Percentiles rank a stretch among this genome's conserved stretches.
Evolutionary conservation across 805 yeast genomes (phyloP).

Genomic region (Hemisphaericaspora nanyangensis): DNA sequence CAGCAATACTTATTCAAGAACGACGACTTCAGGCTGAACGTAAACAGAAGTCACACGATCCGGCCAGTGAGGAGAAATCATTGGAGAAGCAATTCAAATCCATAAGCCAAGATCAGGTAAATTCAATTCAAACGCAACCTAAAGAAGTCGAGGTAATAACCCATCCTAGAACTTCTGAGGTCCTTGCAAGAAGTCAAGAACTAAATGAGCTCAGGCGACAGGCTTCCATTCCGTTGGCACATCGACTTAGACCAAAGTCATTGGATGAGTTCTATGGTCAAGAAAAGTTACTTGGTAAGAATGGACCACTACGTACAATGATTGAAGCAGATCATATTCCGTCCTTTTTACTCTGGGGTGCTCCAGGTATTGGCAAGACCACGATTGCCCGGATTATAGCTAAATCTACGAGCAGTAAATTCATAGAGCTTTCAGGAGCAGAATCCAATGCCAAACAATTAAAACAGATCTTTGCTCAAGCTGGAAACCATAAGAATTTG

Average conservation of each 20-base stretch:
- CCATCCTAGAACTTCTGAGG: conserved; percentile 3
- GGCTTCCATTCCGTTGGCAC: conserved; percentile 34
- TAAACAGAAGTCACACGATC: conserved; percentile 11
- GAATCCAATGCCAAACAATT: conserved; percentile 33
- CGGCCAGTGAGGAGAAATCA: neutral
- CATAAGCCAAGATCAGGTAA: neutral
- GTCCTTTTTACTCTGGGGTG: conserved; percentile 42
- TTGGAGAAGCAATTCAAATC: conserved; percentile 4
- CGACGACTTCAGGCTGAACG: conserved; percentile 17
- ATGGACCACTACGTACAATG: conserved; percentile 35
- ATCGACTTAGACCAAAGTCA: conserved; percentile 34
- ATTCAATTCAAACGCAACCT: neutral
- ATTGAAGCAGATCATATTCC: conserved; percentile 32
- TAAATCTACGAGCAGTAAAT: conserved; percentile 24
- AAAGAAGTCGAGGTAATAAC: neutral
- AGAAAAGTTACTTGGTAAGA: conserved; percentile 34
- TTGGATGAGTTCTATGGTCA: conserved; percentile 41
- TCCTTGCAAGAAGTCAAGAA: conserved; percentile 8
- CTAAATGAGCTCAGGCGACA: conserved; percentile 14
- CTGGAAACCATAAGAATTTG: conserved; percentile 32
- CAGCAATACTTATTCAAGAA: conserved; percentile 33
- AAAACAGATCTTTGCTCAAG: conserved; percentile 31
- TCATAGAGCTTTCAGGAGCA: conserved; percentile 39
- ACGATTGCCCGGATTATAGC: conserved; percentile 40
- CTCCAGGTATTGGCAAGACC: conserved; percentile 44